phyloP scores from a whole-genome alignment of 2,329 filamentous ascomycete genomes.

The Waltergamsia citrina region DNA sequence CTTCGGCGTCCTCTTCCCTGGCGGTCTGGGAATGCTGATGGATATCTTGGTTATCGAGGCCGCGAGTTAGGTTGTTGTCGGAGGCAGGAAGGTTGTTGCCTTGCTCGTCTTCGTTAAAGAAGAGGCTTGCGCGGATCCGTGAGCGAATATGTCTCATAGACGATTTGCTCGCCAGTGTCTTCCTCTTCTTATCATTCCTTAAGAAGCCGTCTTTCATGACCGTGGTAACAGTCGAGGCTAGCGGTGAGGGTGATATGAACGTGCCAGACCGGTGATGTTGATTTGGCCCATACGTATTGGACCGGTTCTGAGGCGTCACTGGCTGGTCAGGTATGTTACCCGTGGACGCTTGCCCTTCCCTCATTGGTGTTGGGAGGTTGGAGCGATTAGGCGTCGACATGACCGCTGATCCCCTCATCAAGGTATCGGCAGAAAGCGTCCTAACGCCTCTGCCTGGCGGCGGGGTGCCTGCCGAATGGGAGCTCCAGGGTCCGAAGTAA shows the following conservation, averaged over 20 bases:
- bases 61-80: conserved; percentile 8
- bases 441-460: conserved; percentile 24
- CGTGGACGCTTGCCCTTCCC: conserved; percentile 14
- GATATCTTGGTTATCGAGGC: too few relatives aligned
- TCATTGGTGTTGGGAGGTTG: conserved; percentile 19
- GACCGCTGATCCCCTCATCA: conserved; percentile 14
- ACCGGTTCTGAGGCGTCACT: conserved; percentile 15
- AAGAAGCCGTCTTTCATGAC: conserved; percentile 48
- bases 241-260: conserved; percentile 49
- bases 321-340: conserved; percentile 13
- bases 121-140: conserved; percentile 43
- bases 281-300: conserved; percentile 14
- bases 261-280: conserved; percentile 26
- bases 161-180: conserved; percentile 26
- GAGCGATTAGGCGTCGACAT: conserved; percentile 14
- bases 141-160: conserved; percentile 37
- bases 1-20: conserved; percentile 6
- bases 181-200: conserved; percentile 31
- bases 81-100: conserved; percentile 14
- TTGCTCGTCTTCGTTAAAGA: conserved; percentile 34
- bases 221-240: conserved; percentile 49
- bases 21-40: background rate
- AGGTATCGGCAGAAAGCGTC: conserved; percentile 24
- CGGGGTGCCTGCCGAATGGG: conserved; percentile 9
- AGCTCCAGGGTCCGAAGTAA: conserved; percentile 33